These are phyloP conservation scores for Fagus sylvatica DNA, from an alignment of 306 rosid genomes.

Conservation along the genomic window DNA sequence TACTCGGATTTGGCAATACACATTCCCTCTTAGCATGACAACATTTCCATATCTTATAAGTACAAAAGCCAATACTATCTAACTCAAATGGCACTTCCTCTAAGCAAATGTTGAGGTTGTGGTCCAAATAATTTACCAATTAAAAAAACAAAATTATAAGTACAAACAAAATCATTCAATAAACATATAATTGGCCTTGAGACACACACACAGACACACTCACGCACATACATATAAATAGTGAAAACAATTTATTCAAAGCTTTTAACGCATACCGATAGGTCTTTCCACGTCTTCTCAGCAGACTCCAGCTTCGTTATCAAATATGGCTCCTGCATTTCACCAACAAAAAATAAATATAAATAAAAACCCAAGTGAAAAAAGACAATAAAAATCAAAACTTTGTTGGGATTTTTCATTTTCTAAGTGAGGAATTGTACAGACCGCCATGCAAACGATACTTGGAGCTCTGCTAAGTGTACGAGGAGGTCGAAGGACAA, in stretches of 20 bases:
- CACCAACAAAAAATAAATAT: conserved; percentile 1
- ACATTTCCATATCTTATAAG: background rate
- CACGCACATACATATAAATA: background rate
- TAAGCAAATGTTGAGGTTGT: no score
- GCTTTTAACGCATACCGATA: conserved; percentile 57
- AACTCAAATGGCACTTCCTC: no score
- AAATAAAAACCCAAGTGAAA: background rate
- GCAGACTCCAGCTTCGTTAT: conserved; percentile 88
- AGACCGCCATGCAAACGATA: conserved; percentile 88
- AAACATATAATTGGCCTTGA: background rate
- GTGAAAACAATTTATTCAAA: conserved; percentile 2
- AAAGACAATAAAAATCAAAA: background rate
- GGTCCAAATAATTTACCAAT: no score
- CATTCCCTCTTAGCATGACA: background rate
- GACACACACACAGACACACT: background rate
- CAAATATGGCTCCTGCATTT: conserved; percentile 80
- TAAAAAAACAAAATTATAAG: no score
- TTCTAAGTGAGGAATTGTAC: conserved; percentile 5
- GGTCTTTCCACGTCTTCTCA: conserved; percentile 92
- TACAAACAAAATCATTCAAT: background rate
- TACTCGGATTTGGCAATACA: background rate
- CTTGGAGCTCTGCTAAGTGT: conserved; percentile 33
- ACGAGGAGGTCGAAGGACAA: conserved; percentile 34
- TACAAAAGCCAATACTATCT: background rate
- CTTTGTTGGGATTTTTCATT: background rate